phyloP scores from a whole-genome alignment of 2,329 filamentous ascomycete species.

The Botrytis fragariae region DNA sequence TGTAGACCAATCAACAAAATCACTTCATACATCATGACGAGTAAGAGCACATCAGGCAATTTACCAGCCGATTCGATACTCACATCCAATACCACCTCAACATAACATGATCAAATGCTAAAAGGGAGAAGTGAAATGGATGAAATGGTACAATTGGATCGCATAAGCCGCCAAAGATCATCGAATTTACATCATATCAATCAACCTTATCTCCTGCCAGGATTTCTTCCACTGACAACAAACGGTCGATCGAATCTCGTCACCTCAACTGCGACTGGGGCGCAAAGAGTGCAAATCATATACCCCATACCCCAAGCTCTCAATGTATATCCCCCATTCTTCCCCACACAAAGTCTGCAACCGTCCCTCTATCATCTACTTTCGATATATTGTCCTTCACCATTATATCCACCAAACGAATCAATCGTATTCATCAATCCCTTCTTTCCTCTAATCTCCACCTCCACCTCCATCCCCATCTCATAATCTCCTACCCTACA shows the following conservation, averaged over 20 bases:
- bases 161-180: constrained; percentile 10
- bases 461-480: background rate
- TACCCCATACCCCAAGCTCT: constrained; percentile 15
- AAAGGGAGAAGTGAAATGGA: background rate
- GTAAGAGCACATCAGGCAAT: background rate
- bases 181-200: constrained; percentile 18
- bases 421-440: background rate
- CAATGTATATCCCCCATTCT: constrained; percentile 13
- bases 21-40: background rate
- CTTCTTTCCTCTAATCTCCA: background rate
- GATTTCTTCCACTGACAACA: constrained; percentile 7
- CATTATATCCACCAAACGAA: background rate
- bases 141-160: background rate
- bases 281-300: constrained; percentile 1
- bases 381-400: background rate
- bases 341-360: constrained; percentile 7
- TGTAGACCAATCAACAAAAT: background rate
- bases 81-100: background rate
- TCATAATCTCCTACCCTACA: background rate
- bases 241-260: background rate
- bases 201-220: constrained; percentile 4
- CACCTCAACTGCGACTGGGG: background rate
- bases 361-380: background rate
- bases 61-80: background rate
- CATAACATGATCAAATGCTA: background rate